phyloP scores from a whole-genome alignment of 441 rosid species.

The Manihot esculenta region DNA sequence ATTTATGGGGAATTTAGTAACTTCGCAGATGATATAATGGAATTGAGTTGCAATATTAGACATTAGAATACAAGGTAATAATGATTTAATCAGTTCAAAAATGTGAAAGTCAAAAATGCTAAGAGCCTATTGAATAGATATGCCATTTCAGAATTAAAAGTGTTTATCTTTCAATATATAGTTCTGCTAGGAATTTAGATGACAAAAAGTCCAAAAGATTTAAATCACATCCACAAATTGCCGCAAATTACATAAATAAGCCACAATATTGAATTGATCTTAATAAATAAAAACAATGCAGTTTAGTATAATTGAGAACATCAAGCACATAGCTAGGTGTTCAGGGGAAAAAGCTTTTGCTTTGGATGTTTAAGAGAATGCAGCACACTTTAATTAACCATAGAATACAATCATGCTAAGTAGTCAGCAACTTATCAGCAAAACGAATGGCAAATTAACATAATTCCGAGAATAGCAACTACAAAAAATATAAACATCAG shows the following conservation, averaged over 20 bases:
- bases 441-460: background rate
- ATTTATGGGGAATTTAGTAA: background rate
- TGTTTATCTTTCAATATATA: background rate
- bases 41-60: background rate
- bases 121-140: background rate
- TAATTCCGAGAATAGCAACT: background rate
- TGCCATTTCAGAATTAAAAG: background rate
- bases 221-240: background rate
- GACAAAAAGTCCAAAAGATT: background rate
- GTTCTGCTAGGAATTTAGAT: background rate
- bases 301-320: background rate
- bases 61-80: background rate
- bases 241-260: too few species aligned
- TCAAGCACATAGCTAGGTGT: background rate
- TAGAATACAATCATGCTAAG: background rate
- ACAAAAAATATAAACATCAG: background rate
- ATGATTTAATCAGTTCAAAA: background rate
- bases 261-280: too few species aligned
- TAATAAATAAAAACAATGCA: too few species aligned
- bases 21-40: background rate
- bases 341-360: background rate
- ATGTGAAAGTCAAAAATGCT: background rate
- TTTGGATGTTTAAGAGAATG: background rate
- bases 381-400: background rate
- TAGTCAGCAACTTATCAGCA: background rate